A percentile compares a stretch with the other conserved stretches of the same genome.
Conservation (phyloP, 2,329 filamentous ascomycete species). For the Monosporascus sp. region DNA sequence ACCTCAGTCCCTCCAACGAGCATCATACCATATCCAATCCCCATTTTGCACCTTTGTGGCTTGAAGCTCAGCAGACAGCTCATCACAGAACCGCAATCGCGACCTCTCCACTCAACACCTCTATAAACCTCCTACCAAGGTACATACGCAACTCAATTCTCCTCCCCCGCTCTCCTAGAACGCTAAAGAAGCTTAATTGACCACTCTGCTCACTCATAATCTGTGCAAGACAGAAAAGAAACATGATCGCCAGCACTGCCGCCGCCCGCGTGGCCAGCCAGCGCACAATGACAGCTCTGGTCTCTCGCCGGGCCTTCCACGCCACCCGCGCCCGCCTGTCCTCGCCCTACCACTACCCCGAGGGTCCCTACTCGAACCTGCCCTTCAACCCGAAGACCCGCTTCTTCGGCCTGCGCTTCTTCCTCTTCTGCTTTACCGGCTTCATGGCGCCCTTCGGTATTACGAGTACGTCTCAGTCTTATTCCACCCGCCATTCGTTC, state of each 20-base stretch:
- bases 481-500: background rate
- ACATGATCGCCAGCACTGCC: slow-evolving; percentile 66
- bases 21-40: background rate
- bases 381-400: slow-evolving; percentile 94
- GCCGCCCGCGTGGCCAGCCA: slow-evolving; percentile 54
- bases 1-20: background rate
- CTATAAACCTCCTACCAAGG: background rate
- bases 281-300: slow-evolving; percentile 53
- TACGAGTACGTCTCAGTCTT: slow-evolving; percentile 42
- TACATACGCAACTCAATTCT: background rate
- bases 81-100: background rate
- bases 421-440: slow-evolving; percentile 57
- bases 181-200: too few species aligned
- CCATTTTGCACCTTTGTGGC: background rate
- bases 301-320: slow-evolving; percentile 91
- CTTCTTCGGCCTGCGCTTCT: slow-evolving; percentile 80
- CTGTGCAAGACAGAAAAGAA: background rate
- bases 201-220: too few species aligned
- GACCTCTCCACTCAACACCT: background rate
- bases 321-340: slow-evolving; percentile 78
- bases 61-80: background rate
- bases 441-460: slow-evolving; percentile 61
- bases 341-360: slow-evolving; percentile 97
- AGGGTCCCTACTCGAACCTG: slow-evolving; percentile 90
- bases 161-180: too few species aligned